Evolutionary conservation across 495 filamentous ascomycete genomes (phyloP).

Genomic region (Podospora sp.): DNA sequence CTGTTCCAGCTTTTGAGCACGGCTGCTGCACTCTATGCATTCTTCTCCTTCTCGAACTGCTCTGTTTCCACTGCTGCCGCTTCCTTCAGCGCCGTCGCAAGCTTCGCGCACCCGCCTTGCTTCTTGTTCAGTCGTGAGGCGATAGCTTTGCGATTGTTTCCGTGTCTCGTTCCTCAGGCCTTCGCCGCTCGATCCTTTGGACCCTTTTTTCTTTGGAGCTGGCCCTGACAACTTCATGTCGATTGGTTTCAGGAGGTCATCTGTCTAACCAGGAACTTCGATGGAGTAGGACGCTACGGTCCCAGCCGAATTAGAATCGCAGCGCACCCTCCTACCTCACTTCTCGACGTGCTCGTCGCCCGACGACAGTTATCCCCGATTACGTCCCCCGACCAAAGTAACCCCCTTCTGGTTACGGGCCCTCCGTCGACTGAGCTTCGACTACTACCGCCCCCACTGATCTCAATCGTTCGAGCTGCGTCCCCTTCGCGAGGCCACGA

Average conservation of each 20-base stretch:
- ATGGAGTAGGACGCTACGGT: constrained; percentile 1
- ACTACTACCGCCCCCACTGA: background rate
- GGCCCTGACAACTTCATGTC: constrained; percentile 8
- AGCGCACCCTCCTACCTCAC: background rate
- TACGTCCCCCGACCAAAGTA: background rate
- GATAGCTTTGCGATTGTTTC: background rate
- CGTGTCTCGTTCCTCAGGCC: background rate
- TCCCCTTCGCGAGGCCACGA: background rate
- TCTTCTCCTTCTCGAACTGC: constrained; percentile 17
- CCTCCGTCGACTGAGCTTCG: background rate
- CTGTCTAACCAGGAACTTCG: background rate
- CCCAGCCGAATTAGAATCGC: background rate
- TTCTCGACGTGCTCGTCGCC: background rate
- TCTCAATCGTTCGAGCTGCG: background rate
- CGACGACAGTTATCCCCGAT: background rate
- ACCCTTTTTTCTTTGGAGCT: constrained; percentile 10
- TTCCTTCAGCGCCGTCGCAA: background rate
- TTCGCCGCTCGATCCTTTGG: background rate
- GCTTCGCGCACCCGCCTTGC: background rate
- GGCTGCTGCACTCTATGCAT: constrained; percentile 12
- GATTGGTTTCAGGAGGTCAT: constrained; percentile 3
- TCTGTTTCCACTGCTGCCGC: background rate
- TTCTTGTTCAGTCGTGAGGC: background rate
- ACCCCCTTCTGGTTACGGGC: background rate
- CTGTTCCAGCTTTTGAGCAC: constrained; percentile 10